phyloP scores from a whole-genome alignment of 306 rosid genomes.

The Albizia julibrissin region DNA sequence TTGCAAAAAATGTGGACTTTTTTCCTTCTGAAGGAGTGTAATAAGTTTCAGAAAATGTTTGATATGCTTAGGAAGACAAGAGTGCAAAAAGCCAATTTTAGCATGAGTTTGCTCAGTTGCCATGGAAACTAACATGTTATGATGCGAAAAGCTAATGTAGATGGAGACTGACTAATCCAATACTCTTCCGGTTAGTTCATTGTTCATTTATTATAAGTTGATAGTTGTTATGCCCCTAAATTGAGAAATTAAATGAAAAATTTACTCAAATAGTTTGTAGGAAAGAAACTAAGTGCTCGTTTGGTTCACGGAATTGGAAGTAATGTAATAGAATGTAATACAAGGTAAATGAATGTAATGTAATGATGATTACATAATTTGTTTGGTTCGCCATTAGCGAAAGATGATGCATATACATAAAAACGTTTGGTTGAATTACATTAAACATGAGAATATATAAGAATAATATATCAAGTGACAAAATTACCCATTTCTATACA shows the following conservation, averaged over 20 bases:
- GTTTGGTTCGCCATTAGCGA: too few relatives aligned
- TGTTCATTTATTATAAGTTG: constrained; percentile 2
- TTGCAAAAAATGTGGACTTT: background rate
- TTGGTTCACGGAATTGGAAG: too few relatives aligned
- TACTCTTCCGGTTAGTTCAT: background rate
- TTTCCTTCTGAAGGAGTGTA: background rate
- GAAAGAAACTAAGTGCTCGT: too few relatives aligned
- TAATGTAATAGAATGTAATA: too few relatives aligned
- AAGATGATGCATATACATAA: too few relatives aligned
- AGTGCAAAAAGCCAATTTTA: background rate
- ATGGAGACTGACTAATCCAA: constrained; percentile 9
- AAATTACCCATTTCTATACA: too few relatives aligned
- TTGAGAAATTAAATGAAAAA: background rate
- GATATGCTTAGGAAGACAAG: background rate
- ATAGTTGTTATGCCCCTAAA: background rate
- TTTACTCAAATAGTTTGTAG: background rate
- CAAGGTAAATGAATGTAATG: too few relatives aligned
- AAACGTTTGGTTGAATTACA: too few relatives aligned
- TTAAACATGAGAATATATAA: too few relatives aligned
- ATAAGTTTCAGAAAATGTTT: constrained; percentile 12
- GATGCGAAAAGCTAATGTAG: background rate
- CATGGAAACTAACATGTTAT: background rate
- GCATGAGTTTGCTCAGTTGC: background rate
- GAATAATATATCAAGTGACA: too few relatives aligned
- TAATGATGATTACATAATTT: too few relatives aligned